These are phyloP conservation scores for Stipa capillata DNA, from an alignment of 176 grass and related monocot genomes.

Conservation along the genomic window DNA sequence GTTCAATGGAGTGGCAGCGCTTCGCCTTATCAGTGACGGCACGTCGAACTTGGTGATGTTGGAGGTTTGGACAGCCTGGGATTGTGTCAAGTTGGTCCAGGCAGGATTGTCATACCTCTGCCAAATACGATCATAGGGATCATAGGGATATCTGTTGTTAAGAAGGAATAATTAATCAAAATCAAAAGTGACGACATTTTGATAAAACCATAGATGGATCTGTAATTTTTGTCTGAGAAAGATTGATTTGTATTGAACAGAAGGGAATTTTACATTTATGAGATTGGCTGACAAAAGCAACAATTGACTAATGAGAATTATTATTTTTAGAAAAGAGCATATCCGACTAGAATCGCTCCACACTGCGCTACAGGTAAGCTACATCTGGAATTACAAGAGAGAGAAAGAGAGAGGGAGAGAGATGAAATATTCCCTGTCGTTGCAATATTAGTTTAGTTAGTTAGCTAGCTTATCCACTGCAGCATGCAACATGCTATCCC, in stretches of 20 bases:
- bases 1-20: background rate
- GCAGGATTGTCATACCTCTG: background rate
- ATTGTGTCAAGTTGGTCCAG: background rate
- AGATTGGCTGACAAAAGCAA: background rate
- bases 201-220: background rate
- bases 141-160: constrained; percentile 12
- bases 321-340: background rate
- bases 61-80: background rate
- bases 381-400: no score
- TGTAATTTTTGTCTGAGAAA: background rate
- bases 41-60: background rate
- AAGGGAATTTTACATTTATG: background rate
- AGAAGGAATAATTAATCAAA: background rate
- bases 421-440: background rate
- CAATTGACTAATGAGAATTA: background rate
- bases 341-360: background rate
- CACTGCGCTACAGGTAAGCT: background rate
- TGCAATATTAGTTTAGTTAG: background rate
- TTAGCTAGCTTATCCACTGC: background rate
- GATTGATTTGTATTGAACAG: background rate
- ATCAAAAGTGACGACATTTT: background rate
- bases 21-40: background rate
- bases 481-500: background rate
- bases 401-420: background rate
- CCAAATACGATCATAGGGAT: constrained; percentile 23